Evolutionary conservation across 2,329 filamentous ascomycete genomes (phyloP).

Genomic region (Sporothrix pseudoabietina): DNA sequence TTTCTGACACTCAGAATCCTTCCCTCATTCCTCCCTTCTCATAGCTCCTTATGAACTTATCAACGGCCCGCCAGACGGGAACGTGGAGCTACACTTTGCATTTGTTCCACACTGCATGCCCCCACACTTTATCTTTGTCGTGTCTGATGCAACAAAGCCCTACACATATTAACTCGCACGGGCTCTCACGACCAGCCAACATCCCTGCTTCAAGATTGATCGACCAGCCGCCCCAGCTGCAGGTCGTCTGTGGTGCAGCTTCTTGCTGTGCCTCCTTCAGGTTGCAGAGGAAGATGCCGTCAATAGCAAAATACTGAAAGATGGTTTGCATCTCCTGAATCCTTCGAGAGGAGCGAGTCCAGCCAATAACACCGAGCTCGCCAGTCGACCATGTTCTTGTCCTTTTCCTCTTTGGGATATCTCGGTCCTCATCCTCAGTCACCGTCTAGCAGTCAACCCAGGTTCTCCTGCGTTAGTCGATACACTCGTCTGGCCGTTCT

Average conservation of each 20-base stretch:
- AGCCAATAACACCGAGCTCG: not conserved
- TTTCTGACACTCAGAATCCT: not conserved
- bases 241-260: not conserved
- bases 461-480: not conserved
- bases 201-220: not conserved
- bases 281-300: not conserved
- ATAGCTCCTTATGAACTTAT: not conserved
- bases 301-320: not conserved
- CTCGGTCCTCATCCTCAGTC: not conserved
- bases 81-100: not conserved
- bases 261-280: conserved; percentile 5
- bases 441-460: not conserved
- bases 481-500: not conserved
- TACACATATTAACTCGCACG: not conserved
- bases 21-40: not conserved
- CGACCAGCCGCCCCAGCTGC: not conserved
- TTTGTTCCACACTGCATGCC: not conserved
- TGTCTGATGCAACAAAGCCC: not conserved
- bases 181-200: not conserved
- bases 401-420: not conserved
- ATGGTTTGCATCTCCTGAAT: not conserved
- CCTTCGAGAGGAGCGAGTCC: not conserved
- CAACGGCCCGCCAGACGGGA: not conserved
- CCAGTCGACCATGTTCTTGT: not conserved
- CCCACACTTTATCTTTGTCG: no score